phyloP scores from a whole-genome alignment of 441 rosid genomes.

The Gossypium trilobum region DNA sequence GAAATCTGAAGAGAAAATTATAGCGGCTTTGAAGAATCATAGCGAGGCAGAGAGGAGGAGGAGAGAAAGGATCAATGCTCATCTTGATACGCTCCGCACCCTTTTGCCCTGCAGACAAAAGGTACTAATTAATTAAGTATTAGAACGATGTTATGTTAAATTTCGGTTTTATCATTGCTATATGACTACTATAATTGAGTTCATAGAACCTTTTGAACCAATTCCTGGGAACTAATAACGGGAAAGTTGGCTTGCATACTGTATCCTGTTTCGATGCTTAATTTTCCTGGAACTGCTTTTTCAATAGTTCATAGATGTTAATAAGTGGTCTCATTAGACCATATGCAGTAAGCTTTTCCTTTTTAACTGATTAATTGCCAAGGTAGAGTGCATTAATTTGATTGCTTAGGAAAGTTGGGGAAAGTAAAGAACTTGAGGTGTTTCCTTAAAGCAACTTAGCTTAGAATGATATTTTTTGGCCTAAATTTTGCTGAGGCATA shows the following conservation, averaged over 20 bases:
- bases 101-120: slow-evolving; percentile 50
- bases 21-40: slow-evolving; percentile 63
- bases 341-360: not conserved
- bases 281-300: not conserved
- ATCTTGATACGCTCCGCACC: slow-evolving; percentile 52
- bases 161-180: not conserved
- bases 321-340: not conserved
- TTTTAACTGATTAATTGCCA: not conserved
- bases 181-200: not conserved
- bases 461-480: not conserved
- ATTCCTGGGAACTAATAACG: not conserved
- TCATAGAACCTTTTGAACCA: not conserved
- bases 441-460: not conserved
- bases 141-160: not conserved
- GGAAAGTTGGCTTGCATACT: not conserved
- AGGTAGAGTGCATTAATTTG: not conserved
- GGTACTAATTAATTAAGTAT: slow-evolving; percentile 23
- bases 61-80: slow-evolving; percentile 71
- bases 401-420: not conserved
- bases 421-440: not conserved
- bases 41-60: slow-evolving; percentile 77
- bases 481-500: not conserved
- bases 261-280: not conserved
- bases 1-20: slow-evolving; percentile 44
- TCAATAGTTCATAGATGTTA: not conserved